Conservation (phyloP, 495 filamentous ascomycete species). For the Platismatia glauca region DNA sequence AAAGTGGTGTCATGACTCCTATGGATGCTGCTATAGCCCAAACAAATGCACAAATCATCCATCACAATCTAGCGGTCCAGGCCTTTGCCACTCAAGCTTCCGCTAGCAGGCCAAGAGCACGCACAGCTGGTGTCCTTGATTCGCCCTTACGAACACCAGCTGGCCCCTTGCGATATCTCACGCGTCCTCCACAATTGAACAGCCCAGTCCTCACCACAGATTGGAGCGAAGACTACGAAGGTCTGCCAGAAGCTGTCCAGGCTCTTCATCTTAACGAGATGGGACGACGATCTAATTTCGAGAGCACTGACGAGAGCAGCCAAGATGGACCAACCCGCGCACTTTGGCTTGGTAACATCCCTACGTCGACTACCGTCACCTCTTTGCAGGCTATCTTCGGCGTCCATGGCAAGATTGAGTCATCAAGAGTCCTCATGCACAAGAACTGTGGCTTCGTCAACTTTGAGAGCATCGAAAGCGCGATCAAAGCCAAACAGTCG, state of each 20-base stretch:
- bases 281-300: constrained; percentile 35
- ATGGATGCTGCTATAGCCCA: constrained; percentile 66
- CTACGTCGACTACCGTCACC: constrained; percentile 90
- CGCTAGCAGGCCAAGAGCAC: constrained; percentile 73
- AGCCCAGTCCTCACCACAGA: constrained; percentile 15
- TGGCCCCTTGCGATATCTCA: constrained; percentile 53
- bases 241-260: constrained; percentile 65
- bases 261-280: constrained; percentile 65
- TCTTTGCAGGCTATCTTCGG: constrained; percentile 90
- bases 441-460: constrained; percentile 99
- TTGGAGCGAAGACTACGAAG: constrained; percentile 52
- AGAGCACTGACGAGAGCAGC: constrained; percentile 57
- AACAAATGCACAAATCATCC: constrained; percentile 83
- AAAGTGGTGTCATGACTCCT: constrained; percentile 62
- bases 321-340: constrained; percentile 87
- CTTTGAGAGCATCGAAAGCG: constrained; percentile 82
- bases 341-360: constrained; percentile 95
- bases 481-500: constrained; percentile 72
- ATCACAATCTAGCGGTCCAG: constrained; percentile 89
- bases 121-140: constrained; percentile 84
- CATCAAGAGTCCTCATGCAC: constrained; percentile 87
- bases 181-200: constrained; percentile 17
- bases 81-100: constrained; percentile 79
- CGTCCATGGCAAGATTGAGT: constrained; percentile 80
- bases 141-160: constrained; percentile 61